Conservation (phyloP, 2,329 filamentous ascomycete species). For the Aspergillus floridensis region DNA sequence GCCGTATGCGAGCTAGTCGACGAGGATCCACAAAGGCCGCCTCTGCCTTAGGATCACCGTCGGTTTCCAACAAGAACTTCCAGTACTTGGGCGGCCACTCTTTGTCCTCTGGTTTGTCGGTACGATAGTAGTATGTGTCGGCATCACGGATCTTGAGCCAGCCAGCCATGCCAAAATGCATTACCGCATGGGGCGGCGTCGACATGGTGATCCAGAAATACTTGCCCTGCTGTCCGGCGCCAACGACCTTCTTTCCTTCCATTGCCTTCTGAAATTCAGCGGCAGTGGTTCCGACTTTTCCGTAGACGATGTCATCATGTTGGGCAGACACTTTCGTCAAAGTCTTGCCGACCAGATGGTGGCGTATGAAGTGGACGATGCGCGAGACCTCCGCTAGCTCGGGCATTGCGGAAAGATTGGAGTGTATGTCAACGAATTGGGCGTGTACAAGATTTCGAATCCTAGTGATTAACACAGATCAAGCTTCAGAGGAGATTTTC, state of each 20-base stretch:
- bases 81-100: conserved; percentile 86
- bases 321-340: conserved; percentile 68
- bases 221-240: conserved; percentile 85
- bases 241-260: conserved; percentile 67
- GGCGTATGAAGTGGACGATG: conserved; percentile 78
- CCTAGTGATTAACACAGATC: too few relatives aligned
- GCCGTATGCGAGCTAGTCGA: conserved; percentile 72
- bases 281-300: conserved; percentile 81
- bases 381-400: conserved; percentile 68
- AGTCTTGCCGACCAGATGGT: conserved; percentile 78
- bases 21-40: conserved; percentile 81
- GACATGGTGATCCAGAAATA: conserved; percentile 91
- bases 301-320: conserved; percentile 83
- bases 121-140: conserved; percentile 76
- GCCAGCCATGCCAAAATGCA: conserved; percentile 77
- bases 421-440: not conserved
- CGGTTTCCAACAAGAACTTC: conserved; percentile 77
- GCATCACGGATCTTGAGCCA: conserved; percentile 87
- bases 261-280: conserved; percentile 71
- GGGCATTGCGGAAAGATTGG: conserved; percentile 38
- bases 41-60: conserved; percentile 59
- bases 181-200: conserved; percentile 76
- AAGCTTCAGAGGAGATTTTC: too few relatives aligned
- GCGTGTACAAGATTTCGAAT: not conserved
- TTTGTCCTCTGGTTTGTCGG: conserved; percentile 55